Evolutionary conservation across 176 grass and related monocot genomes (phyloP).

Genomic region (Zizania latifolia): DNA sequence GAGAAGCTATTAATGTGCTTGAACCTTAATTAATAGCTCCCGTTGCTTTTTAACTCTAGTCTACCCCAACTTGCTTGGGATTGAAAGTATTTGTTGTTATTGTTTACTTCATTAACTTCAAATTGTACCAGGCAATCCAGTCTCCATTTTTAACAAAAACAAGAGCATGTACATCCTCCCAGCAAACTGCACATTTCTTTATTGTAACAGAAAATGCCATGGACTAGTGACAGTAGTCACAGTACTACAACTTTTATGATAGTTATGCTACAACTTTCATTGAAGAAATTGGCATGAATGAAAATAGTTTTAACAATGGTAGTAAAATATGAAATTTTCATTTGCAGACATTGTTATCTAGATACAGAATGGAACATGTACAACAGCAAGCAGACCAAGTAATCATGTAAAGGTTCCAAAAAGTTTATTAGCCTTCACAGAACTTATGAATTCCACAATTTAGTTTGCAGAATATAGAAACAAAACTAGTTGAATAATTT

Average conservation of each 20-base stretch:
- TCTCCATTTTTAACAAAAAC: neutral
- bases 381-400: neutral
- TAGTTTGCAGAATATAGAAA: neutral
- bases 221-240: neutral
- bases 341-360: neutral
- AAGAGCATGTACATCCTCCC: neutral
- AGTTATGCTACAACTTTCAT: neutral
- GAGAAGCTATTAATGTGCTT: too few species aligned
- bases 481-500: neutral
- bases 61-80: too few species aligned
- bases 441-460: neutral
- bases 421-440: neutral
- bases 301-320: neutral
- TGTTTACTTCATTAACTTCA: neutral
- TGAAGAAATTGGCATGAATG: neutral
- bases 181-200: neutral
- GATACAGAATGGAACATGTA: neutral
- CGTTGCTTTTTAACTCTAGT: too few species aligned
- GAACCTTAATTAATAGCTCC: too few species aligned
- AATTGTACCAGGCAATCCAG: neutral
- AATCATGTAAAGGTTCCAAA: neutral
- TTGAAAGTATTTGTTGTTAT: too few species aligned
- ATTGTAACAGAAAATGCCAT: neutral
- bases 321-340: neutral
- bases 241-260: too few species aligned